Percentiles rank a stretch among this genome's conserved stretches.
These are phyloP conservation scores for Aplosporella prunicola DNA, from an alignment of 2,329 filamentous ascomycete genomes.

Conservation along the genomic window DNA sequence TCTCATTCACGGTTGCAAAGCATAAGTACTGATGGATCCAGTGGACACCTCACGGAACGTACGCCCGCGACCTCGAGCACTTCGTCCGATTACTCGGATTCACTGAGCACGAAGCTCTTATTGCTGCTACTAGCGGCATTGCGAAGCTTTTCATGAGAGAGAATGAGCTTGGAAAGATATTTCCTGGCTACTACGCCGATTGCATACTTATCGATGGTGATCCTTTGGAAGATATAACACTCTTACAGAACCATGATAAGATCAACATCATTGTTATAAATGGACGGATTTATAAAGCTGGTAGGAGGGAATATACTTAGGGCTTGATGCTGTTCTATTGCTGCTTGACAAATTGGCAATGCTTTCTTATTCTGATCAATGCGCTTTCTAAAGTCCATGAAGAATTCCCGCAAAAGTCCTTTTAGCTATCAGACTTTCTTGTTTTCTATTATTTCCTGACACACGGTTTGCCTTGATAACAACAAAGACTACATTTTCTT, in stretches of 20 bases:
- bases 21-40: slow-evolving; percentile 38
- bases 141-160: slow-evolving; percentile 35
- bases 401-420: too few relatives aligned
- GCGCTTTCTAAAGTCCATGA: too few relatives aligned
- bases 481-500: too few relatives aligned
- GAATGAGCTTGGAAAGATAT: slow-evolving; percentile 34
- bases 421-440: too few relatives aligned
- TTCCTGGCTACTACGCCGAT: slow-evolving; percentile 35
- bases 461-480: too few relatives aligned
- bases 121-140: slow-evolving; percentile 34
- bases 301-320: slow-evolving; percentile 18
- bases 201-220: slow-evolving; percentile 40
- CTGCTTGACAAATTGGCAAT: too few relatives aligned
- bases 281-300: slow-evolving; percentile 36
- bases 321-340: too few relatives aligned
- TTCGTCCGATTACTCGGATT: slow-evolving; percentile 39
- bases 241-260: slow-evolving; percentile 36
- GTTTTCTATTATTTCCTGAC: too few relatives aligned
- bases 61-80: slow-evolving; percentile 39
- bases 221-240: slow-evolving; percentile 32
- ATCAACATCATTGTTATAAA: slow-evolving; percentile 41
- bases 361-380: too few relatives aligned
- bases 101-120: slow-evolving; percentile 35
- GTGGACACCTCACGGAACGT: slow-evolving; percentile 41
- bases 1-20: neutral